Base-by-base conservation (phyloP, 768 basidiomycete genomes). In the Boletus insuetus region DNA sequence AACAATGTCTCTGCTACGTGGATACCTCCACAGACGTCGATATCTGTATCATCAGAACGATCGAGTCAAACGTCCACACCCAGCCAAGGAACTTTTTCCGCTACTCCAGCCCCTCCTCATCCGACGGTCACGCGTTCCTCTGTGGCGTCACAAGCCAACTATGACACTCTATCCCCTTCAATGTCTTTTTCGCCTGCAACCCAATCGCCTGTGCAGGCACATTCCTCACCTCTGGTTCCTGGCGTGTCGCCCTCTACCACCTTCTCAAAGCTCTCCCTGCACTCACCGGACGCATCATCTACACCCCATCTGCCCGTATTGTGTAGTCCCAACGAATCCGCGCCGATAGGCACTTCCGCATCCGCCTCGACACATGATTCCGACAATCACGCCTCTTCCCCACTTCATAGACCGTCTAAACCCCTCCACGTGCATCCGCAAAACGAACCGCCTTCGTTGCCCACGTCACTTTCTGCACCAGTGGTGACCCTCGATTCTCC, bases 211-310 rank as follows among this genome's bases (percentile, higher is more conserved):
- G 22, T 7, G 22, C 51, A 43, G 34, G 35, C 49, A 4, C 53
- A 52, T 10, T 14, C 55, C 9, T 16, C 38, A 29, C 45, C 46
- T 24, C 32, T 56, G 19, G 45, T 26, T 6, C 37, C 67, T n/a
- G 58, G 56, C 3, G 63, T 66, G 3, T 82, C 82, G 0, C 81
- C 81, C 1, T 75, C 82, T 0, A 66, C 71, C 4, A 73, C 80
- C 0, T 84, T 84, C 55, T 77, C 83, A 43, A 79, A 77, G 47
- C 71, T 84, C 38, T 82, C 83, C 2, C 55, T 83, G 58, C 59
- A 78, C 60, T 71, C 71, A 43, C 73, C 75, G 47, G 55, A 71
- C 49, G 55, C 59, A 46, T 53, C 53, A 29, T 56, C 55, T 20
- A 50, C 49, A 13, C 39, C 61, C 12, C 51, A 51, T 32, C 37